Percentiles rank a stretch among this genome's conserved stretches.
phyloP scores from a whole-genome alignment of 495 filamentous ascomycete genomes.

The Daldinia grandis region DNA sequence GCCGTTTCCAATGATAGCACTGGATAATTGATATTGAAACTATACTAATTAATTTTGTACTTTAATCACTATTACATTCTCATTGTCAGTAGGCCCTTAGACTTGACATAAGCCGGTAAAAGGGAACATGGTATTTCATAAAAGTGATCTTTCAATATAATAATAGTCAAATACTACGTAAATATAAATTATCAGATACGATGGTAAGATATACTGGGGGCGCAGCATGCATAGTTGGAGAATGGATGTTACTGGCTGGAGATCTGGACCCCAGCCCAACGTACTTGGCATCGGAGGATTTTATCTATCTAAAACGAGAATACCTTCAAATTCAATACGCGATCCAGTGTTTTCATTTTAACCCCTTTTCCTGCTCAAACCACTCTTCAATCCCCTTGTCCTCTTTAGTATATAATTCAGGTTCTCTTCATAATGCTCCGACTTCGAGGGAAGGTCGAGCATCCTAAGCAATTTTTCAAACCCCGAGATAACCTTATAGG shows the following conservation, averaged over 20 bases:
- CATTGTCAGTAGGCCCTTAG: neutral
- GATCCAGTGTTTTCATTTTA: neutral
- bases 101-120: neutral
- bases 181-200: neutral
- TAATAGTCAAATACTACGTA: neutral
- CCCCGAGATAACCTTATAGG: neutral
- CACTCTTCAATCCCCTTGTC: neutral
- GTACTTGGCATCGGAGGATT: neutral
- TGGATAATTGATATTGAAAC: neutral
- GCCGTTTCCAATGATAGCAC: too few relatives aligned
- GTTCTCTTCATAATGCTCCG: conserved; percentile 4
- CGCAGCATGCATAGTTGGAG: neutral
- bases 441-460: conserved; percentile 6
- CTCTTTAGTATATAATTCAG: too few relatives aligned
- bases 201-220: neutral
- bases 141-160: neutral
- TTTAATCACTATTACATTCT: neutral
- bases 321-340: neutral
- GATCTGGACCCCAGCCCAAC: neutral
- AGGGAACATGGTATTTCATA: neutral
- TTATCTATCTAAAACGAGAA: neutral
- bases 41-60: neutral
- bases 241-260: neutral
- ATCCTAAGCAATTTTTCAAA: neutral
- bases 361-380: neutral